Percentiles rank a stretch among this genome's conserved stretches.
These are phyloP conservation scores for Aspergillus leporis DNA, from an alignment of 495 filamentous ascomycete species.

Conservation along the genomic window DNA sequence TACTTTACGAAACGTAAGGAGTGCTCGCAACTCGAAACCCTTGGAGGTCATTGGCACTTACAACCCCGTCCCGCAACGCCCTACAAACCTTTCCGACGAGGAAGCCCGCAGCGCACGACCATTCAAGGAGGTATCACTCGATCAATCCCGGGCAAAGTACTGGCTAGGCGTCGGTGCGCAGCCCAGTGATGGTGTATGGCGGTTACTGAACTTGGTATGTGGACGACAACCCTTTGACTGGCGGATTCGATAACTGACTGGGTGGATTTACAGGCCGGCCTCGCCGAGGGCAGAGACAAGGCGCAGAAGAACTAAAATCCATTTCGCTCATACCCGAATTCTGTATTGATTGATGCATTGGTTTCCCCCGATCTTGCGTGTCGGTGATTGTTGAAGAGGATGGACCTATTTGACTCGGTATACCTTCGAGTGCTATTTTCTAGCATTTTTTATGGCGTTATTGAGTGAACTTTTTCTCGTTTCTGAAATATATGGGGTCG, in stretches of 20 bases:
- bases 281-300: background rate
- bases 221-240: background rate
- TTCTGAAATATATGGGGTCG: slow-evolving; percentile 2
- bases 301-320: background rate
- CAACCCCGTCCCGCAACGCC: slow-evolving; percentile 78
- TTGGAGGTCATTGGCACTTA: slow-evolving; percentile 96
- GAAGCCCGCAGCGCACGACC: slow-evolving; percentile 54
- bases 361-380: background rate
- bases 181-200: slow-evolving; percentile 85
- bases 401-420: background rate
- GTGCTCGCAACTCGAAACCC: slow-evolving; percentile 80
- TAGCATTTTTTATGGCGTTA: slow-evolving; percentile 6
- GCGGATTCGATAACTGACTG: background rate
- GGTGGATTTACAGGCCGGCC: background rate
- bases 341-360: slow-evolving; percentile 3
- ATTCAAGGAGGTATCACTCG: slow-evolving; percentile 88
- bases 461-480: background rate
- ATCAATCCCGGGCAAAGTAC: slow-evolving; percentile 79
- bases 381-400: background rate
- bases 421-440: background rate
- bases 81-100: slow-evolving; percentile 61
- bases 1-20: slow-evolving; percentile 22
- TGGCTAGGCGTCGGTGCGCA: slow-evolving; percentile 98
- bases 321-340: slow-evolving; percentile 1
- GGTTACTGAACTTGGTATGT: slow-evolving; percentile 81